Evolutionary conservation across 495 filamentous ascomycete genomes (phyloP).

Genomic region (Rusavskia elegans): DNA sequence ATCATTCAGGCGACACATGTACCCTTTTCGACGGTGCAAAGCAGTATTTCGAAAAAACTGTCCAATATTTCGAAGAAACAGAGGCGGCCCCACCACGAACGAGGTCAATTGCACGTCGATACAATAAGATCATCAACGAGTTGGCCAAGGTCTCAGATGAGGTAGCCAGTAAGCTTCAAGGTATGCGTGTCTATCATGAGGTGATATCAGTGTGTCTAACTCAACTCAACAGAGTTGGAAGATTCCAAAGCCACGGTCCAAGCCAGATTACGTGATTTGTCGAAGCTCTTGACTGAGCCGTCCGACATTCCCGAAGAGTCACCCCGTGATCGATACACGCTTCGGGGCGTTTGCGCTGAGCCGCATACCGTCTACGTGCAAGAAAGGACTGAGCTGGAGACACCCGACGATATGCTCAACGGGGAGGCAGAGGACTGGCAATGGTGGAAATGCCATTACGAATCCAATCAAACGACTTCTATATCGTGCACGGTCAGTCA

Average conservation of each 20-base stretch:
- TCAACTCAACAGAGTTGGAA: slow-evolving; percentile 19
- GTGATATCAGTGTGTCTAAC: background rate
- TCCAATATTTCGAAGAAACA: background rate
- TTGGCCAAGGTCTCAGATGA: slow-evolving; percentile 24
- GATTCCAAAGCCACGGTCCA: slow-evolving; percentile 31
- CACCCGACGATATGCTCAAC: slow-evolving; percentile 9
- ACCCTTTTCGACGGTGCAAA: background rate
- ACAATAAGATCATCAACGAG: slow-evolving; percentile 13
- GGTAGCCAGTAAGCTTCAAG: slow-evolving; percentile 34
- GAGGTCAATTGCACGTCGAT: background rate
- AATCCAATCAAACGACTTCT: slow-evolving; percentile 16
- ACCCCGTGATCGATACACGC: slow-evolving; percentile 29
- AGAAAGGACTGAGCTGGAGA: slow-evolving; percentile 6
- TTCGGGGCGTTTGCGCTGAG: slow-evolving; percentile 35
- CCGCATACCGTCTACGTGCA: slow-evolving; percentile 37
- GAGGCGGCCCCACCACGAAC: background rate
- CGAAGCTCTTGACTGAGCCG: slow-evolving; percentile 38
- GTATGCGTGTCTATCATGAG: slow-evolving; percentile 15
- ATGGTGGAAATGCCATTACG: slow-evolving; percentile 40
- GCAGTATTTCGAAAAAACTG: background rate
- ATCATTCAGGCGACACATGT: background rate
- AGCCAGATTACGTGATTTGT: slow-evolving; percentile 29
- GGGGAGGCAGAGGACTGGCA: slow-evolving; percentile 21
- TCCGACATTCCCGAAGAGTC: slow-evolving; percentile 28
- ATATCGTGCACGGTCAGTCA: slow-evolving; percentile 4